phyloP scores from a whole-genome alignment of 148 eudicot species.

The Agrostemma githago region DNA sequence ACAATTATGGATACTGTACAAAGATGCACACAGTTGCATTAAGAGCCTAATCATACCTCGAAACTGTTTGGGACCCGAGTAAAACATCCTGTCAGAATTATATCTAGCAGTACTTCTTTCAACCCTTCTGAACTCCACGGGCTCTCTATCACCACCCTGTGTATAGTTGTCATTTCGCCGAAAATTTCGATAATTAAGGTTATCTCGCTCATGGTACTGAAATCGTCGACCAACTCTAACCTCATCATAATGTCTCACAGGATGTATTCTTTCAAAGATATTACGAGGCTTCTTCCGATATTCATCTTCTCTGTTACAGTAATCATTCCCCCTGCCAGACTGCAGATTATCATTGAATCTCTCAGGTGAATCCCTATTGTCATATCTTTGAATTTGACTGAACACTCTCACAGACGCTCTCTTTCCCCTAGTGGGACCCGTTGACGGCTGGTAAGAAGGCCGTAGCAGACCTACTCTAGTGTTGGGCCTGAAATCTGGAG shows the following conservation, averaged over 20 bases:
- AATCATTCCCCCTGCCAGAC: slow-evolving; percentile 34
- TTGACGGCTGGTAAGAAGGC: slow-evolving; percentile 30
- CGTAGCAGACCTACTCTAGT: slow-evolving; percentile 39
- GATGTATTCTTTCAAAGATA: slow-evolving; percentile 38
- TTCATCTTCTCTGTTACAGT: slow-evolving; percentile 25
- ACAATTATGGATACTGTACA: not conserved
- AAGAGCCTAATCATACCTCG: slow-evolving; percentile 16
- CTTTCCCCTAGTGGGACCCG: slow-evolving; percentile 32
- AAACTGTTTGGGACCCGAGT: slow-evolving; percentile 24
- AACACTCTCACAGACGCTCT: slow-evolving; percentile 43
- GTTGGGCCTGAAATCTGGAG: slow-evolving; percentile 57
- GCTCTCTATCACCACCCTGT: slow-evolving; percentile 29
- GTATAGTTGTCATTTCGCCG: slow-evolving; percentile 17
- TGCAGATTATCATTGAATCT: slow-evolving; percentile 34
- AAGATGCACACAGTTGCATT: not conserved
- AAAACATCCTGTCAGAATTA: slow-evolving; percentile 27
- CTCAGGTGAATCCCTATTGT: slow-evolving; percentile 31
- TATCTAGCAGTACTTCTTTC: slow-evolving; percentile 30
- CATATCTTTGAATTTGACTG: slow-evolving; percentile 34
- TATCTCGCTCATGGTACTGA: slow-evolving; percentile 34
- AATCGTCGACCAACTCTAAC: slow-evolving; percentile 40
- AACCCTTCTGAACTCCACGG: slow-evolving; percentile 34
- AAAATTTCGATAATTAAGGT: slow-evolving; percentile 24
- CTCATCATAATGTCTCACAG: slow-evolving; percentile 33
- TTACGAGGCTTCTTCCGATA: slow-evolving; percentile 36